Evolutionary conservation across 2,329 filamentous ascomycete species (phyloP).

Genomic region (Stachybotrys elegans): DNA sequence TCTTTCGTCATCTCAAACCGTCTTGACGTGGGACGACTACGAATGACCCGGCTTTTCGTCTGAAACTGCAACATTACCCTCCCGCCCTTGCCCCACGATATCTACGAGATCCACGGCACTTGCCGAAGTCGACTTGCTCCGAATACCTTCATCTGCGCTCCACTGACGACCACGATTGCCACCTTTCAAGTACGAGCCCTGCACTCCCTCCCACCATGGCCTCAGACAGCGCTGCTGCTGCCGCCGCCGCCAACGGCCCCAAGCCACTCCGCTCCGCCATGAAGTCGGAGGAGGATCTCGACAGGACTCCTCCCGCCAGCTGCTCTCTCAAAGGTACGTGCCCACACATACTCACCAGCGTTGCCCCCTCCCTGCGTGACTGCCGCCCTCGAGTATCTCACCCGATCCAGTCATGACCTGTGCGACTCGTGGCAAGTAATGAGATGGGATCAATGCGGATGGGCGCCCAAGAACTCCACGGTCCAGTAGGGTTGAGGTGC

Average conservation of each 20-base stretch:
- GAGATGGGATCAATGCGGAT: not conserved
- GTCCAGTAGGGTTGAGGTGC: too few relatives aligned
- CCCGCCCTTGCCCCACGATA: too few relatives aligned
- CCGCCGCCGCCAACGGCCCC: slow-evolving; percentile 14
- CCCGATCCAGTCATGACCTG: not conserved
- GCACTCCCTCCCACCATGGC: not conserved
- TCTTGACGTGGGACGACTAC: too few relatives aligned
- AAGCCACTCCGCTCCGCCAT: slow-evolving; percentile 36
- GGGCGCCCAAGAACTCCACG: too few relatives aligned
- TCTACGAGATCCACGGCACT: too few relatives aligned
- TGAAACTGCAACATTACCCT: too few relatives aligned
- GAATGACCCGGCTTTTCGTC: too few relatives aligned
- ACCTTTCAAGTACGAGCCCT: too few relatives aligned
- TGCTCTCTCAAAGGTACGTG: slow-evolving; percentile 40
- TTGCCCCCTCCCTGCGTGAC: not conserved
- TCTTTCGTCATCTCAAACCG: too few relatives aligned
- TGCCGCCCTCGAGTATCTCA: slow-evolving; percentile 2
- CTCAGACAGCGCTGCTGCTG: slow-evolving; percentile 19
- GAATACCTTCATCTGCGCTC: too few relatives aligned
- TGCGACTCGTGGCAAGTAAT: not conserved
- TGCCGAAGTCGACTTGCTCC: too few relatives aligned
- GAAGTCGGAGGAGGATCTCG: slow-evolving; percentile 37
- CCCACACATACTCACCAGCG: not conserved
- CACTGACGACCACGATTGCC: too few relatives aligned
- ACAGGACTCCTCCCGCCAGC: slow-evolving; percentile 29